Evolutionary conservation across 208 protist genomes (phyloP), one percentile per base, ranked within the genome.

Genomic region (Leptomonas seymouri): DNA sequence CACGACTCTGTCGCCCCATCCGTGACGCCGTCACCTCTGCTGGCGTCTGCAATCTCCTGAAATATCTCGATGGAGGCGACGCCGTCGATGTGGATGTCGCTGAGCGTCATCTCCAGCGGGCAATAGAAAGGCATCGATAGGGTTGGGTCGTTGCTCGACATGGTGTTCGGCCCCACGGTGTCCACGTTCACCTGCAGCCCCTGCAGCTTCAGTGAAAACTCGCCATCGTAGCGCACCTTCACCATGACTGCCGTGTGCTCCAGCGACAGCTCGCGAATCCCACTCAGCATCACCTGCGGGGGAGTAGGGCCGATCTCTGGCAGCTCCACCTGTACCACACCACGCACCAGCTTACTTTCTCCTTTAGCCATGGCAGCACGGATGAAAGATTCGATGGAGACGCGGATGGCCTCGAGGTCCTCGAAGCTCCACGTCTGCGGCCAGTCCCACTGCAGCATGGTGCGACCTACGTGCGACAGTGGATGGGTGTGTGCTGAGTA

Each of bases 391-490:
- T 96, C 82, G n/a, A 96, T 74, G 34, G 85, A 76, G 20, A 73
- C 70, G 14, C 89, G 86, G 59, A 96, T 81, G 21, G 81, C 74
- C 79, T 94, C 87, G 34, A 78, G 68, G 67, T 72, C 84, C 51
- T 90, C 87, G 21, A 68, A 21, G 61, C 76, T 86, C 85, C 86
- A 94, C 53, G 76, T 84, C 36, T 81, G 75, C 5, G 91, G 91
- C 89, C 91, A 96, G 14, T 96, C 85, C 76, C 81, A 96, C 63
- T 93, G 85, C 58, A 96, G 72, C 91, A 94, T 94, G 66, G 54
- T 27, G 15, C 39, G 63, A 51, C 18, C 20, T 48, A 16, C 20
- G 44, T 48, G 18, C 12, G 34, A 12, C 7, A 12, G 34, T 39
- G 34, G 3, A 9, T 39, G 34, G 3, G 34, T 39, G 34, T 39